phyloP scores from a whole-genome alignment of 116 monocot genomes.

The Trichopus zeylanicus region DNA sequence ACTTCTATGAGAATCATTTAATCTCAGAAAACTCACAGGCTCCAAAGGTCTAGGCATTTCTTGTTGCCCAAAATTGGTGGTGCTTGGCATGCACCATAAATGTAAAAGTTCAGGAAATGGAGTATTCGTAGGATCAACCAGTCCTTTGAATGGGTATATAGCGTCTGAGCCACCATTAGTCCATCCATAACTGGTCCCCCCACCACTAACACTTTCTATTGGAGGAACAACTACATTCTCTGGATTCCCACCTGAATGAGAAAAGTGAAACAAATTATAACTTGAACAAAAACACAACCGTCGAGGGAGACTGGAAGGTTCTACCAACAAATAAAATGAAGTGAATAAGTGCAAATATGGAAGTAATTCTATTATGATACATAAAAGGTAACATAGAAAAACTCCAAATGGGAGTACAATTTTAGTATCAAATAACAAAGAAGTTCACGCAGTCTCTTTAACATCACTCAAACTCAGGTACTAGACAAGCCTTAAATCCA shows the following conservation, averaged over 20 bases:
- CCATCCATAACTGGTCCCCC: conserved; percentile 99
- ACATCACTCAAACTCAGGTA: no score
- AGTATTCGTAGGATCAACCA: conserved; percentile 69
- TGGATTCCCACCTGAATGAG: conserved; percentile 35
- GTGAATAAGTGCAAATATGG: no score
- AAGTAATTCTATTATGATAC: no score
- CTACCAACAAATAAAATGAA: no score
- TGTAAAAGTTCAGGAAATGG: conserved; percentile 75
- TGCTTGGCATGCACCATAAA: conserved; percentile 97
- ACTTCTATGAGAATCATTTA: background rate
- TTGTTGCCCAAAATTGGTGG: conserved; percentile 86
- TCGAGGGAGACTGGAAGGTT: no score
- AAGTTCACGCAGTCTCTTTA: no score
- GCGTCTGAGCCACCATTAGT: conserved; percentile 39
- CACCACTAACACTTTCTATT: conserved; percentile 93
- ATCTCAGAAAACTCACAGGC: conserved; percentile 47
- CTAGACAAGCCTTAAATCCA: no score
- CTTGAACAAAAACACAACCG: no score
- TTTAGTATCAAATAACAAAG: no score
- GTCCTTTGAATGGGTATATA: conserved; percentile 30
- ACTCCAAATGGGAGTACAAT: no score
- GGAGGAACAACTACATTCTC: conserved; percentile 53
- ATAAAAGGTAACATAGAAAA: no score
- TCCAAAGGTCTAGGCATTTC: conserved; percentile 80
- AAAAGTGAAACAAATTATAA: background rate